Evolutionary conservation across 176 grass and related monocot species (phyloP).

Genomic region (Aegilops speltoides): DNA sequence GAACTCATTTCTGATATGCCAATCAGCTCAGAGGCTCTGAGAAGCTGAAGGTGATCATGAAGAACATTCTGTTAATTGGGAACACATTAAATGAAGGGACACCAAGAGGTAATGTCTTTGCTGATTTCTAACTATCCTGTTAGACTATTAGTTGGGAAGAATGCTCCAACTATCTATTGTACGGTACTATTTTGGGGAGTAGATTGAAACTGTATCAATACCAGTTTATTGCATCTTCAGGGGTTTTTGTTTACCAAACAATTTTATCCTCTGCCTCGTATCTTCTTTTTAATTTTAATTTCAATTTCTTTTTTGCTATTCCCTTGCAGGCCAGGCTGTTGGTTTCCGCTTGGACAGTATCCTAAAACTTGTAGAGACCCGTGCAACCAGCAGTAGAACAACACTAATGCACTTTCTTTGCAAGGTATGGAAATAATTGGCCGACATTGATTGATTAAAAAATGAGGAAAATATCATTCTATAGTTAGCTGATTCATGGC

Average conservation of each 20-base stretch:
- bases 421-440: conserved; percentile 59
- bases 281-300: conserved; percentile 25
- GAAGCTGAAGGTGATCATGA: conserved; percentile 94
- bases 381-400: conserved; percentile 74
- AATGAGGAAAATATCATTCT: neutral
- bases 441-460: neutral
- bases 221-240: conserved; percentile 4
- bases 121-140: conserved; percentile 7
- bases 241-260: conserved; percentile 5
- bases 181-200: conserved; percentile 1
- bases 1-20: conserved; percentile 32
- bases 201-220: conserved; percentile 8
- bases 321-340: conserved; percentile 69
- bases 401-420: conserved; percentile 94
- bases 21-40: conserved; percentile 81
- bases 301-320: conserved; percentile 20
- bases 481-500: neutral
- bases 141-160: conserved; percentile 11
- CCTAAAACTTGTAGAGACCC: conserved; percentile 88
- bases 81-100: conserved; percentile 97
- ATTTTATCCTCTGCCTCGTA: neutral
- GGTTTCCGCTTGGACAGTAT: conserved; percentile 86
- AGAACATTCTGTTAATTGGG: conserved; percentile 88
- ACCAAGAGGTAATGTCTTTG: conserved; percentile 65
- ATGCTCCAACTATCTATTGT: neutral